Evolutionary conservation across 192 early-diverging fungal species (phyloP), one percentile per base, ranked within the genome.

Genomic region (Pilaira anomala): DNA sequence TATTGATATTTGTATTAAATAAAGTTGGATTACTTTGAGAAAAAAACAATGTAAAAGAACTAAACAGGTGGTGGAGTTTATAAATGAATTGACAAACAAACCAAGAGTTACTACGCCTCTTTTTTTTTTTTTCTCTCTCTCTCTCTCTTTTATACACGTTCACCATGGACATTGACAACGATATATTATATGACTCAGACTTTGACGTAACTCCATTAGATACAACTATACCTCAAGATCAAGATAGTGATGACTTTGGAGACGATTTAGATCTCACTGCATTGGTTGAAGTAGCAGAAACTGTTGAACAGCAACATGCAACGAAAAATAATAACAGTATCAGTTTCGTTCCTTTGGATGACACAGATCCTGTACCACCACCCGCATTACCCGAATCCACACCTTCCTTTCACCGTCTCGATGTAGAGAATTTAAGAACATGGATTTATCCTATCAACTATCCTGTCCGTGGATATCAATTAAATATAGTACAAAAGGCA

Each of bases 391-490:
- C 74, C 1, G 58, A 65, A 39, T 44, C 69, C 24, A 48, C 69
- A 19, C 68, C 33, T 4, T 71, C 65, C 5, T 74, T 68, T 39
- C 88, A 90, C 62, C 22, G 26, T n/a, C 65, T 88, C 22, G 79
- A 88, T 50, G 28, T 45, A 14, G 58, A 73, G 33, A 75, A 78
- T 12, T 45, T 81, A 0, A 63, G 78, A 9, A 80, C 82, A 0
- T 93, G 91, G 91, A 82, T 92, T 12, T 93, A 91, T 63, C 91
- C 91, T 0, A 80, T 79, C 25, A 93, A 93, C 65, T 76, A 78
- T 21, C 74, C 85, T 1, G 63, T 76, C 3, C 89, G 95, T 25
- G 90, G 83, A 33, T 97, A 97, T 74, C 95, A 97, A 65, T 88
- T 85, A 74, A 91, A 89, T 53, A 92, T 95, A 33, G 87, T 94